Base-by-base conservation (phyloP, 2,329 filamentous ascomycete genomes). In the Pestalotiopsis sp. region DNA sequence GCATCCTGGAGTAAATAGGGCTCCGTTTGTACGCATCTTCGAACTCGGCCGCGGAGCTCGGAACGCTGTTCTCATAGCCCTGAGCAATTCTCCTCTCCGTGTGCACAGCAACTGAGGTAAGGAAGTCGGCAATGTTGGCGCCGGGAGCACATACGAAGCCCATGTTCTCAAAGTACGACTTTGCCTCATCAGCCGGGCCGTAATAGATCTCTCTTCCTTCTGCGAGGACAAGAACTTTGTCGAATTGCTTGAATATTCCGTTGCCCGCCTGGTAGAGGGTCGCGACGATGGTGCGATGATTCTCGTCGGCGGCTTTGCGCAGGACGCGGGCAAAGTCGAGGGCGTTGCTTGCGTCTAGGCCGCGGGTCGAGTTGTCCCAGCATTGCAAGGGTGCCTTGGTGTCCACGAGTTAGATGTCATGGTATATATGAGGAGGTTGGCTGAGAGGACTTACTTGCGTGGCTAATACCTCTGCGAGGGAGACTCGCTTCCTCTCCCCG, bases 151-250 rank as follows among this genome's bases (percentile, higher is more conserved):
- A 89, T 63, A 87, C 74, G 77, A 91, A 92, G 11, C 91, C 91
- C 17, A 93, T 83, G 64, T 89, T 83, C 69, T 89, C 83, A 75
- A 93, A 93, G 78, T 92, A 93, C 68, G 87, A 82, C 68, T 84
- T 86, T 3, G 91, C 91, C 59, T 87, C 83, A n/a, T 82, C 80
- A 3, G 86, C 84, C 2, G 86, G 88, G 0, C 91, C 91, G 75
- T 89, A 89, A 80, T 88, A 93, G 67, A 92, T 87, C 80, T 90
- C 89, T 4, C 87, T 85, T 1, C 91, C 90, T 68, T 87, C 82
- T 70, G 93, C 90, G 62, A 94, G 91, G n/a, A 94, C 86, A 59
- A 93, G 79, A 0, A 94, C 91, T 78, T 94, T 94, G 78, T 94
- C 92, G 80, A 93, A 92, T 2, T 92, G 83, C 2, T 89, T 82